Conservation (phyloP, 352 stramenopile species). For the Pythium apleroticum region DNA sequence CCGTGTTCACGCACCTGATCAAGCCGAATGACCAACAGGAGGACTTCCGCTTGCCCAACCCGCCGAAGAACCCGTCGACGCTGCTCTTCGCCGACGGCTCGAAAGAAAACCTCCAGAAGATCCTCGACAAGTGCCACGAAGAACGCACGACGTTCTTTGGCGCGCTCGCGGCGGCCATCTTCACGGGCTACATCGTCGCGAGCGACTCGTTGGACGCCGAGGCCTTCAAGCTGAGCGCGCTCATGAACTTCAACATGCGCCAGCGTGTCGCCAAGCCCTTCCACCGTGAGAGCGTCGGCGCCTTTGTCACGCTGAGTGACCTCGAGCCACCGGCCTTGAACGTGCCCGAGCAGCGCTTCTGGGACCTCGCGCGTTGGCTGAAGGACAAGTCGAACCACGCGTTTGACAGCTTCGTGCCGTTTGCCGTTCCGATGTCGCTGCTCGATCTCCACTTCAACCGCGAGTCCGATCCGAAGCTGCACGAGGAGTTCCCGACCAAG, state of each 20-base stretch:
- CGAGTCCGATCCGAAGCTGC: slow-evolving; percentile 8
- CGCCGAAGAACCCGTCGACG: slow-evolving; percentile 30
- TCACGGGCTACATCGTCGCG: slow-evolving; percentile 24
- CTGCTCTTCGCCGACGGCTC: slow-evolving; percentile 40
- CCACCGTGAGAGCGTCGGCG: slow-evolving; percentile 36
- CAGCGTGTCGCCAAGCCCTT: slow-evolving; percentile 33
- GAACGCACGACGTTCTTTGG: slow-evolving; percentile 41
- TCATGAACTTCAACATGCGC: slow-evolving; percentile 50
- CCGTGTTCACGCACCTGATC: slow-evolving; percentile 30
- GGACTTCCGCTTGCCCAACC: slow-evolving; percentile 32
- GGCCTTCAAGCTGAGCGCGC: slow-evolving; percentile 42
- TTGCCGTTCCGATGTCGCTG: slow-evolving; percentile 3
- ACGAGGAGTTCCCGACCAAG: slow-evolving; percentile 12
- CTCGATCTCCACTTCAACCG: slow-evolving; percentile 17
- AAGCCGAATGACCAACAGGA: slow-evolving; percentile 26
- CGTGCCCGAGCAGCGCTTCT: slow-evolving; percentile 32
- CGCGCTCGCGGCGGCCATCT: slow-evolving; percentile 32
- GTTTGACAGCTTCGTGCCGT: neutral
- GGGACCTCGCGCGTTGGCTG: slow-evolving; percentile 40
- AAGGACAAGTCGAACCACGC: slow-evolving; percentile 29
- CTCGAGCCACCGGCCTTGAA: slow-evolving; percentile 1
- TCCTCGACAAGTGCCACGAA: slow-evolving; percentile 36
- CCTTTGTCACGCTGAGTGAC: slow-evolving; percentile 30
- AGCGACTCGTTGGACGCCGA: slow-evolving; percentile 12
- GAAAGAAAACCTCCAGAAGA: slow-evolving; percentile 32